Evolutionary conservation across 1,284 basidiomycete genomes (phyloP).

Genomic region (Rhizopogon parksii): DNA sequence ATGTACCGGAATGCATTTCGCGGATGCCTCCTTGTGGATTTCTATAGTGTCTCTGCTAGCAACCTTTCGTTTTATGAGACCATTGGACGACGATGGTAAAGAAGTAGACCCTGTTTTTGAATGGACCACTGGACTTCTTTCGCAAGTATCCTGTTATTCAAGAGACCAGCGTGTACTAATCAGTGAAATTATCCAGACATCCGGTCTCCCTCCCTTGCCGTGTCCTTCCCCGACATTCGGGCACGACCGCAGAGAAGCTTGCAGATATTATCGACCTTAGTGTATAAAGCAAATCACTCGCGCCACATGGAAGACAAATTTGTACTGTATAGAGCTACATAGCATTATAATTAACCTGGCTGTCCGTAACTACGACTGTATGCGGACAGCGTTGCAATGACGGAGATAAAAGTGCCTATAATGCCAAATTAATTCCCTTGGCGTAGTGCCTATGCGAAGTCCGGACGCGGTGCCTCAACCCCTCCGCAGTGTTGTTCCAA

Average conservation of each 20-base stretch:
- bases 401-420: too few relatives aligned
- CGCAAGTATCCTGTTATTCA: constrained; percentile 17
- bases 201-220: constrained; percentile 25
- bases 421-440: too few relatives aligned
- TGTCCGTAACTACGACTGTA: too few relatives aligned
- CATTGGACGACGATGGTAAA: constrained; percentile 19
- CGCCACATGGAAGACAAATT: not conserved
- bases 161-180: not conserved
- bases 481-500: too few relatives aligned
- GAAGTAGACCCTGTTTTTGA: constrained; percentile 22
- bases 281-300: constrained; percentile 4
- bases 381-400: too few relatives aligned
- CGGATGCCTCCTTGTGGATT: constrained; percentile 28
- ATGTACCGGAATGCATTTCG: constrained; percentile 25
- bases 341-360: not conserved
- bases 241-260: constrained; percentile 12
- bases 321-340: too few relatives aligned
- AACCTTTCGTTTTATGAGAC: constrained; percentile 26
- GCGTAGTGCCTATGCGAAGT: too few relatives aligned
- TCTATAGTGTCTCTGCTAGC: constrained; percentile 26
- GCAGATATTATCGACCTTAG: constrained; percentile 10
- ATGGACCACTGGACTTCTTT: constrained; percentile 25
- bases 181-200: constrained; percentile 16
- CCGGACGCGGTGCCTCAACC: too few relatives aligned
- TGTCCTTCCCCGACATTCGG: constrained; percentile 18